Conservation (phyloP, 1,284 basidiomycete species). For the Cryptococcus sp. region DNA sequence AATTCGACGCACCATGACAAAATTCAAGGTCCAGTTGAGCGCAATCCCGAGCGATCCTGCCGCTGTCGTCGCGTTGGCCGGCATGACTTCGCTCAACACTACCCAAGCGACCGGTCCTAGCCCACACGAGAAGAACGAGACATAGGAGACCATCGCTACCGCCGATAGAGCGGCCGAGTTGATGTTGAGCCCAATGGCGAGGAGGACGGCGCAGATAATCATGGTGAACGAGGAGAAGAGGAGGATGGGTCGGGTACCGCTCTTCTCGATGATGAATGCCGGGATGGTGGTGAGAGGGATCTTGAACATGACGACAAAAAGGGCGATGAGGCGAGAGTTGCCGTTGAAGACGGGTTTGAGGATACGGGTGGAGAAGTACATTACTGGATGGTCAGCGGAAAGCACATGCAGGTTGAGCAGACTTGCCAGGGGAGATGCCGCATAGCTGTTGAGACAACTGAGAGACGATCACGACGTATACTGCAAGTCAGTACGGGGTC, state of each 20-base stretch:
- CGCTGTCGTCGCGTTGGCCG: slow-evolving; percentile 18
- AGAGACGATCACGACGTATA: slow-evolving; percentile 29
- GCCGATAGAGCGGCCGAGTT: slow-evolving; percentile 7
- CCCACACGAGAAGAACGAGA: slow-evolving; percentile 22
- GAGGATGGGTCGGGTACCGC: slow-evolving; percentile 6
- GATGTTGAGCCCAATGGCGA: slow-evolving; percentile 23
- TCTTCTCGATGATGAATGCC: slow-evolving; percentile 43
- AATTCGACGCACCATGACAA: slow-evolving; percentile 17
- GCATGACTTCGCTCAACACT: slow-evolving; percentile 26
- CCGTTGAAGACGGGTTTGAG: slow-evolving; percentile 39
- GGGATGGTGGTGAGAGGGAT: slow-evolving; percentile 47
- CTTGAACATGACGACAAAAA: slow-evolving; percentile 43
- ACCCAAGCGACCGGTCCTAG: slow-evolving; percentile 35
- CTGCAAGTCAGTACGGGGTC: background rate
- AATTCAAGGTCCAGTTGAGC: slow-evolving; percentile 27
- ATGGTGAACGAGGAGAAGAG: slow-evolving; percentile 12
- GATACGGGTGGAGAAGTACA: slow-evolving; percentile 46
- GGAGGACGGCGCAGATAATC: slow-evolving; percentile 11
- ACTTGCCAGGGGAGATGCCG: slow-evolving; percentile 34
- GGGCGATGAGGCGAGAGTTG: slow-evolving; percentile 35
- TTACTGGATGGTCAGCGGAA: slow-evolving; percentile 31
- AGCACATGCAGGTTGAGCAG: background rate
- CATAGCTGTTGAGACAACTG: slow-evolving; percentile 37
- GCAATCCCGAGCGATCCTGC: slow-evolving; percentile 20
- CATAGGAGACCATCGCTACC: slow-evolving; percentile 19